Evolutionary conservation across 345 rosid genomes (phyloP), one percentile per base, ranked within the genome.

Genomic region (Toxicodendron radicans): DNA sequence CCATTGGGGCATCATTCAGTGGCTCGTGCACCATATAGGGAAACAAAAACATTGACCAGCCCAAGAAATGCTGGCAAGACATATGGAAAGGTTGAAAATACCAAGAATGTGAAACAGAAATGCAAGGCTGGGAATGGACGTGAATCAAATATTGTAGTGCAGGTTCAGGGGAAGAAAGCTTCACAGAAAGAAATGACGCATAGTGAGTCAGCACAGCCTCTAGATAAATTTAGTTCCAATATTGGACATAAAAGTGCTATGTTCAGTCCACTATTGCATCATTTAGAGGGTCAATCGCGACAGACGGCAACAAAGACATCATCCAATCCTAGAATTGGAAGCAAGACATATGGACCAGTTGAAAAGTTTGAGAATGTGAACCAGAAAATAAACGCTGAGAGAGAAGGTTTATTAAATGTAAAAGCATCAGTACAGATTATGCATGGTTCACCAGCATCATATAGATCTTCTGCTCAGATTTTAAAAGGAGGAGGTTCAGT

Each of bases 301-400:
- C 58, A n/a, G 10, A 43, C 10, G 45, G 58, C 8, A 48, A 48
- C 35, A 18, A 32, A 53, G 53, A 48, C 58, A 61, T 27, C 13
- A 12, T 27, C 32, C 12, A 30, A 2, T 61, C 35, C 58, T 3
- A 61, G 20, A 43, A 49, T 3, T 49, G 75, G 18, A 43, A 46
- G 58, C 49, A 49, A 72, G 67, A 49, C 13, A 30, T 30, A 46
- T 59, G 58, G 66, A 5, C 67, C 46, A 20, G 43, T 66, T 10
- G 32, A 30, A 52, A 32, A 43, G 56, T 33, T 23, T 8, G 1
- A 51, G 56, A 51, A 17, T 12, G 56, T 51, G 16, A 51, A 51
- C 48, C 7, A 10, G n/a, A 17, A 17, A 51, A 51, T 10, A 4
- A 13, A 51, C 5, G 56, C 56, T 9, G 17, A 51, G 56, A 51